Conservation (phyloP, 1,139 yeast species). For the Yamadazyma spencermartinsiae region DNA sequence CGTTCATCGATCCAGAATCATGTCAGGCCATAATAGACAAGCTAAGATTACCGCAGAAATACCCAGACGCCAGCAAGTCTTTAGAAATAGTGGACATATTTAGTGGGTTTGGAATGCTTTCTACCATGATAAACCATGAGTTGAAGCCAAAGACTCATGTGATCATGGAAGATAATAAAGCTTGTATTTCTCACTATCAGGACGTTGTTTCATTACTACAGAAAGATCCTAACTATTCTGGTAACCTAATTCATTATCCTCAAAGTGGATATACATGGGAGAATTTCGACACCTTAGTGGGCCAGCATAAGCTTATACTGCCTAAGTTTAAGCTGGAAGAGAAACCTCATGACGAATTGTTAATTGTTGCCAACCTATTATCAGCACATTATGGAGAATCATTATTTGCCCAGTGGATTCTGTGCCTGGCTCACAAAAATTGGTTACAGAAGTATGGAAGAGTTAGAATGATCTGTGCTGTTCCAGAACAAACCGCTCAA, state of each 20-base stretch:
- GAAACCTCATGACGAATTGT: constrained; percentile 58
- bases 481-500: constrained; percentile 57
- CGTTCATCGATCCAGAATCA: constrained; percentile 23
- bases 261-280: constrained; percentile 68
- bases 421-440: constrained; percentile 65
- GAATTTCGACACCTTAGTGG: constrained; percentile 48
- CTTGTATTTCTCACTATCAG: constrained; percentile 32
- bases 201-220: constrained; percentile 23
- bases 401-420: constrained; percentile 72
- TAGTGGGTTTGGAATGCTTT: constrained; percentile 55
- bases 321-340: constrained; percentile 44
- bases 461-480: constrained; percentile 67
- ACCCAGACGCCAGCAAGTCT: constrained; percentile 34
- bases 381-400: constrained; percentile 56
- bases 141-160: constrained; percentile 62
- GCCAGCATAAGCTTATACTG: constrained; percentile 37
- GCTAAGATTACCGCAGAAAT: constrained; percentile 40
- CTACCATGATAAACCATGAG: constrained; percentile 55
- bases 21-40: constrained; percentile 45
- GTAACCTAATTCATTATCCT: constrained; percentile 31
- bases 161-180: constrained; percentile 53
- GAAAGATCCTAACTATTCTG: constrained; percentile 23
- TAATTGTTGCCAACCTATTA: constrained; percentile 67
- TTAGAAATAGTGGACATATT: constrained; percentile 68
- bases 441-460: constrained; percentile 79